Evolutionary conservation across 208 protist species (phyloP).

Genomic region (Leishmania mexicana): DNA sequence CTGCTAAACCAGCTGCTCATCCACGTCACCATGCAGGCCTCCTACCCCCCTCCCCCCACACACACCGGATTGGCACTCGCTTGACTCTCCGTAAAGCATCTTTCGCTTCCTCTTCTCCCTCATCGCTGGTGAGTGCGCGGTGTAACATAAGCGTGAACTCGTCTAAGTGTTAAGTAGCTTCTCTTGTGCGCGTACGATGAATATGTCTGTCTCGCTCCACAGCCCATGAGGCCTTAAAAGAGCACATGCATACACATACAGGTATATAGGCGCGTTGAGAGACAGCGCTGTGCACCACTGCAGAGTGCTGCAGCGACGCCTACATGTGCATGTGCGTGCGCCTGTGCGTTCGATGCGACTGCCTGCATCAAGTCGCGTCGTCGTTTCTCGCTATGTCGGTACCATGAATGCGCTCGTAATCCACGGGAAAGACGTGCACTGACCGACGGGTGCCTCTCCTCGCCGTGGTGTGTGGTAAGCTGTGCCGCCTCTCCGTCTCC

Average conservation of each 20-base stretch:
- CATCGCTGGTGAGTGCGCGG: not conserved
- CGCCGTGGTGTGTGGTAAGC: not conserved
- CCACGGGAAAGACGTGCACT: not conserved
- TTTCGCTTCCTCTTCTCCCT: not conserved
- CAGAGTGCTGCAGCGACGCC: not conserved
- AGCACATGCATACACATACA: not conserved
- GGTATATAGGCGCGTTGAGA: not conserved
- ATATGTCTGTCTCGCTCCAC: not conserved
- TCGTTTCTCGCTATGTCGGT: not conserved
- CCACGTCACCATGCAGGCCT: not conserved
- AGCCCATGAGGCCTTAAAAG: not conserved
- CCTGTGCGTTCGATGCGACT: not conserved
- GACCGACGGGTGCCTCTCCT: not conserved
- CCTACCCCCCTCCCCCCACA: not conserved
- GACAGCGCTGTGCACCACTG: not conserved
- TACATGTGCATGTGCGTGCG: not conserved
- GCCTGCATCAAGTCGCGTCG: not conserved
- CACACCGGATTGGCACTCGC: not conserved
- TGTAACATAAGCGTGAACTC: constrained; percentile 9
- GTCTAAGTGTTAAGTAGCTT: constrained; percentile 3
- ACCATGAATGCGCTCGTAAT: not conserved
- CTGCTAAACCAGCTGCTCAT: not conserved
- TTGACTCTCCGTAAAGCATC: not conserved
- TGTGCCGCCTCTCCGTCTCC: not conserved
- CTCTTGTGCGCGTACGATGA: not conserved